Percentiles rank a stretch among this genome's conserved stretches.
phyloP scores from a whole-genome alignment of 1,284 basidiomycete genomes.

The Ustilago trichophora region DNA sequence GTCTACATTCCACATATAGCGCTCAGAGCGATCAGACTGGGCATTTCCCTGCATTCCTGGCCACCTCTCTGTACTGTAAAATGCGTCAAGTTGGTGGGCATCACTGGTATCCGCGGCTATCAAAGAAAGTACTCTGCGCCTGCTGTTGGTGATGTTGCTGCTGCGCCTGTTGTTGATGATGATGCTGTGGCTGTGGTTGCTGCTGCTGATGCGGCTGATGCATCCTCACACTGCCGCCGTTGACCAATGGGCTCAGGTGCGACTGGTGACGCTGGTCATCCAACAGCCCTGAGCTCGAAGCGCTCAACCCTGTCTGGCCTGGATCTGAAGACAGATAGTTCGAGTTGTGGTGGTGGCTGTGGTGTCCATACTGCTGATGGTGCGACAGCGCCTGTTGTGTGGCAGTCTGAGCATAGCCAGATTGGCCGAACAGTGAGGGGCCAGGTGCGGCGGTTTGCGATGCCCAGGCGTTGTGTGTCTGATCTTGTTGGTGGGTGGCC shows the following conservation, averaged over 20 bases:
- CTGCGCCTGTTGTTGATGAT: conserved; percentile 16
- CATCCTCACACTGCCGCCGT: conserved; percentile 35
- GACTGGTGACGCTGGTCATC: conserved; percentile 38
- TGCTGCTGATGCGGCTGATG: conserved; percentile 24
- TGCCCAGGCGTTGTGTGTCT: conserved; percentile 36
- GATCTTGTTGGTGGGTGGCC: conserved; percentile 23
- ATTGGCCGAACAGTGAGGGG: conserved; percentile 34
- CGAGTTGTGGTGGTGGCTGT: conserved; percentile 39
- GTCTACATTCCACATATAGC: no score
- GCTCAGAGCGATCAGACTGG: no score
- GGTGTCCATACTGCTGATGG: conserved; percentile 32
- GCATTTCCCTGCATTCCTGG: no score
- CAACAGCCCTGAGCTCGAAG: conserved; percentile 25
- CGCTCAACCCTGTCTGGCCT: conserved; percentile 21
- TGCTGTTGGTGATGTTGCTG: conserved; percentile 24
- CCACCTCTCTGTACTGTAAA: no score
- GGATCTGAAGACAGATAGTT: conserved; percentile 34
- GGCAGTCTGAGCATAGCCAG: conserved; percentile 15
- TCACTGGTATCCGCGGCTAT: conserved; percentile 25
- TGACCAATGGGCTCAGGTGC: conserved; percentile 39
- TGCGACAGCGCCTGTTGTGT: conserved; percentile 25
- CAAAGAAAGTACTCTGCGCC: conserved; percentile 25
- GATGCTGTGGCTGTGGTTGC: neutral
- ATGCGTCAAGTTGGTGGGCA: no score
- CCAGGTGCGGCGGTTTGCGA: conserved; percentile 24